Conservation (phyloP, 805 yeast genomes). For the Myxozyma geophila region DNA sequence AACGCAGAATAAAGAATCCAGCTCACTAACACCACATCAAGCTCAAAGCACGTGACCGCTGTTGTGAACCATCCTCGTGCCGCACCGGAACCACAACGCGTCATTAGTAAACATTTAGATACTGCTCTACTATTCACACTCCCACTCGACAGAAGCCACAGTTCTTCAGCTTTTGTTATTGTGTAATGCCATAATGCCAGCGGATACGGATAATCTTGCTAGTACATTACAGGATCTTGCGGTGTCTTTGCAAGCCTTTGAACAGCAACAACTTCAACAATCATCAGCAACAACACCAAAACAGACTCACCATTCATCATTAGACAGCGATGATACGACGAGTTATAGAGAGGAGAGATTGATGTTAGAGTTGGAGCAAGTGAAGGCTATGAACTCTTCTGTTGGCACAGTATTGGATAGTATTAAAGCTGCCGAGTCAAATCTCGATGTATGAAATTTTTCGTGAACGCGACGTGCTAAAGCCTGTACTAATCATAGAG, state of each 20-base stretch:
- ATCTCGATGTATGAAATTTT: slow-evolving; percentile 26
- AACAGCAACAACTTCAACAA: slow-evolving; percentile 16
- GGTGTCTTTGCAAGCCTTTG: slow-evolving; percentile 11
- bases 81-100: neutral
- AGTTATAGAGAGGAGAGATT: slow-evolving; percentile 23
- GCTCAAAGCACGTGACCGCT: neutral
- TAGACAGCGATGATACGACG: slow-evolving; percentile 1
- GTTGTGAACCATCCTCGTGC: neutral
- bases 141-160: too few relatives aligned
- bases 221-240: slow-evolving; percentile 24
- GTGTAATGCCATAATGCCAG: slow-evolving; percentile 12
- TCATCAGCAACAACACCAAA: slow-evolving; percentile 5
- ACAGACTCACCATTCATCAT: neutral
- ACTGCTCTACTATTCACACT: too few relatives aligned
- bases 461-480: too few relatives aligned
- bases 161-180: neutral
- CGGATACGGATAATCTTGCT: slow-evolving; percentile 18
- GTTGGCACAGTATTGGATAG: slow-evolving; percentile 27
- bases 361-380: slow-evolving; percentile 25
- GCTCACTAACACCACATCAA: too few relatives aligned
- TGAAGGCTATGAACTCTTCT: slow-evolving; percentile 27
- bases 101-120: neutral
- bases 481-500: neutral
- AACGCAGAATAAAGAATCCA: too few relatives aligned
- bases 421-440: slow-evolving; percentile 23